Evolutionary conservation across 1,284 basidiomycete species (phyloP), one percentile per base, ranked within the genome.

Genomic region (Ceratobasidium sp.): DNA sequence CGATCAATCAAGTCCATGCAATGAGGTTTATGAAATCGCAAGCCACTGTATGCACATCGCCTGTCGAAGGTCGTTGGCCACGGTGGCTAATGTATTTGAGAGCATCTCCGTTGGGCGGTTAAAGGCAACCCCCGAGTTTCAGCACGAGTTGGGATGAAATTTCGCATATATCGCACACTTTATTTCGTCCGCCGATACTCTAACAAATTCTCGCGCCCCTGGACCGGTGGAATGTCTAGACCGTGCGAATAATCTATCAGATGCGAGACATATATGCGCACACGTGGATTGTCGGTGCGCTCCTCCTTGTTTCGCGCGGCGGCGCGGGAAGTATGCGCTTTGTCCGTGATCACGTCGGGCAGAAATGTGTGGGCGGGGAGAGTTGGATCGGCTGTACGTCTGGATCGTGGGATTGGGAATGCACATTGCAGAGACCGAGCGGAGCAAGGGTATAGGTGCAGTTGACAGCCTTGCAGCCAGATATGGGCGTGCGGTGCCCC

Each of bases 271-370:
- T 46, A 62, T 56, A 56, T 56, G 27, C 27, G 53, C 27, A 11
- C 53, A 29, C 27, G 27, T 6, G 51, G 8, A n/a, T 53, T 7
- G n/a, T 27, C 27, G 53, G 53, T 31, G 29, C 27, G 53, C 53
- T 56, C 53, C 6, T 56, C 53, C 53, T 24, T 11, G 11, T 31
- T 56, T 56, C 3, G 51, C 27, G 31, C 2, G 4, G 8, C n/a
- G n/a, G 34, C 16, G 59, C 59, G 59, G 19, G 59, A 41, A 61
- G 59, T n/a, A 41, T 13, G 39, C 34, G 34, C 3, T 61, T 41
- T 16, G 58, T 62, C 59, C 59, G 59, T 61, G 59, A 56, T 56
- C 53, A 46, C 39, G 59, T 62, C 59, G 59, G 59, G 59, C 39
- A 22, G 37, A 24, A n/a, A n/a, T n/a, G n/a, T n/a, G n/a, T n/a